Evolutionary conservation across 805 yeast genomes (phyloP), one percentile per base, ranked within the genome.

Genomic region (Jamesozyma hellenica): DNA sequence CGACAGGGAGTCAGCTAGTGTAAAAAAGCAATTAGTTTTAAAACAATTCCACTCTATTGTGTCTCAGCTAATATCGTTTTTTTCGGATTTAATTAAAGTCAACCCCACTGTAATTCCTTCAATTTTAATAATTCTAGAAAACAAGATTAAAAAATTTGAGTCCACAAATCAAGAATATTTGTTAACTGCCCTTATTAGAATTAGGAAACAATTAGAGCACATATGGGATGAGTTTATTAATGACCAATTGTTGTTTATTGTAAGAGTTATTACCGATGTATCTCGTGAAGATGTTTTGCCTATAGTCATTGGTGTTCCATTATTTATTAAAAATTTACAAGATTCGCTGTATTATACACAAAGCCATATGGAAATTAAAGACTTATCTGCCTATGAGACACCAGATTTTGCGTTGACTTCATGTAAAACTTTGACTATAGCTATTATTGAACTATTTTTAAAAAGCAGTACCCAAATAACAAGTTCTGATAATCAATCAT

Each of bases 151-250:
- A 18, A 52, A 49, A 10, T 52, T 67, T 15, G 70, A 70, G 9
- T 61, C 72, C 8, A 65, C 79, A 1, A 73, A 75, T 53, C 87
- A 80, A 52, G 95, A 83, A 46, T 84, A 71, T 48, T 61, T 72
- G 16, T 63, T 72, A 42, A 66, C 70, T 30, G 64, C 70, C 38
- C 64, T 80, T 44, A 66, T 65, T 26, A 74, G 73, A 43, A 47
- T 77, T 4, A 60, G 65, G n/a, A 75, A 75, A 23, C 73, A 72
- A 53, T 63, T 77, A 33, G 61, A 61, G 31, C 60, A 58, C 28
- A 64, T 66, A 14, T 85, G 94, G 94, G 61, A 61, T 15, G 73
- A 72, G 44, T 75, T 73, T 45, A 58, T 80, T 18, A 72, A 71
- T 14, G 61, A 60, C n/a, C 85, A 82, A 54, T 59, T 72, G 5